Conservation (phyloP, 140 eudicot species). For the Flaveria floridana region DNA sequence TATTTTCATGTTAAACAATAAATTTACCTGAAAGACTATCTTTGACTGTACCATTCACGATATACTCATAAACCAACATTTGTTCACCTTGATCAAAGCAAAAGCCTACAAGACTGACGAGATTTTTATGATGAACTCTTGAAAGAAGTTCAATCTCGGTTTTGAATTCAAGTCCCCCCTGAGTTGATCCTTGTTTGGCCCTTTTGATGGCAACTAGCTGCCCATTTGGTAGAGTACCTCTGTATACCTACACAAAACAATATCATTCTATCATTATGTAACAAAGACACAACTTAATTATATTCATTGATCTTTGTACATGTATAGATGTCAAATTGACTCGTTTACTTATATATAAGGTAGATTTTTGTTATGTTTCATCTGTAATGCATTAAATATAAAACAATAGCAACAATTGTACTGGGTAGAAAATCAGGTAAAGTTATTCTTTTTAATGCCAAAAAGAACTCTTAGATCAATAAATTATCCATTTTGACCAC, state of each 20-base stretch:
- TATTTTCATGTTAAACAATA: neutral
- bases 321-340: neutral
- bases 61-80: conserved; percentile 81
- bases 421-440: neutral
- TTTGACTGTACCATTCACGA: conserved; percentile 76
- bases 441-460: neutral
- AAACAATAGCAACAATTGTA: neutral
- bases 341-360: neutral
- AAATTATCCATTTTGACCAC: neutral
- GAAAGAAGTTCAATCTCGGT: conserved; percentile 96
- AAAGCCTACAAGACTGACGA: conserved; percentile 80
- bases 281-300: neutral
- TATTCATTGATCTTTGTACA: neutral
- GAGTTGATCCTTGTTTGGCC: conserved; percentile 75
- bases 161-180: conserved; percentile 84
- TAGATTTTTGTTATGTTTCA: neutral
- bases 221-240: conserved; percentile 68
- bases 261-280: neutral
- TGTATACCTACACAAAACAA: conserved; percentile 60
- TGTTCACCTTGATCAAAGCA: conserved; percentile 90
- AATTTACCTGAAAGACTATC: conserved; percentile 79
- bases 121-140: conserved; percentile 93
- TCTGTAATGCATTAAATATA: neutral
- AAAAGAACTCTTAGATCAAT: neutral
- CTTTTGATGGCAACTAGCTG: conserved; percentile 79